These are phyloP conservation scores for Xylariaceae sp. DNA, from an alignment of 2,329 filamentous ascomycete species.

Conservation along the genomic window DNA sequence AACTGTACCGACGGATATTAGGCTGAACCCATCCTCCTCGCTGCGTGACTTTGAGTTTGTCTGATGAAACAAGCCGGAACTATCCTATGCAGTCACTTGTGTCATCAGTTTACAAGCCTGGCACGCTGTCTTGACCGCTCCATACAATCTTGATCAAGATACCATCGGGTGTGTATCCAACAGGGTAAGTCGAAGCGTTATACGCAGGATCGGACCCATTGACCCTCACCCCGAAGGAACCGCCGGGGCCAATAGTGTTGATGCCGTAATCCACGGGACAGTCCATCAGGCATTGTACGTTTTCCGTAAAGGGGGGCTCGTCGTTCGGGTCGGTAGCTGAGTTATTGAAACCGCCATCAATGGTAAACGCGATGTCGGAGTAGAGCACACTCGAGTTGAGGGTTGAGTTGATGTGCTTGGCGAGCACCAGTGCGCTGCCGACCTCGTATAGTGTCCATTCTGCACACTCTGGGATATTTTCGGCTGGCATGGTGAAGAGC, in stretches of 20 bases:
- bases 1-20: no score
- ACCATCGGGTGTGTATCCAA: conserved; percentile 18
- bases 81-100: no score
- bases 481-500: conserved; percentile 14
- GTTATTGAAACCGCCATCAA: conserved; percentile 20
- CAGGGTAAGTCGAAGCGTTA: conserved; percentile 18
- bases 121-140: no score
- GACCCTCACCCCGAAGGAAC: conserved; percentile 14
- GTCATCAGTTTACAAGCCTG: no score
- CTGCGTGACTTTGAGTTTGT: no score
- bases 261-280: background rate
- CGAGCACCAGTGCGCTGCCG: conserved; percentile 11
- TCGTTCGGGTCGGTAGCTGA: no score
- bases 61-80: no score
- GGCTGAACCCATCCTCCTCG: no score
- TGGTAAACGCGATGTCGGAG: conserved; percentile 26
- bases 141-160: conserved; percentile 31
- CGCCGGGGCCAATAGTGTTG: conserved; percentile 10
- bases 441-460: conserved; percentile 16
- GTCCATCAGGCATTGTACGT: no score
- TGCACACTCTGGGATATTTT: conserved; percentile 15
- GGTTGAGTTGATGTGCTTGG: conserved; percentile 16
- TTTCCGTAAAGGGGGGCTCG: no score
- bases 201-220: conserved; percentile 15
- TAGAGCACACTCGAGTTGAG: conserved; percentile 21